phyloP scores from a whole-genome alignment of 345 rosid genomes.

The Salix suchowensis region DNA sequence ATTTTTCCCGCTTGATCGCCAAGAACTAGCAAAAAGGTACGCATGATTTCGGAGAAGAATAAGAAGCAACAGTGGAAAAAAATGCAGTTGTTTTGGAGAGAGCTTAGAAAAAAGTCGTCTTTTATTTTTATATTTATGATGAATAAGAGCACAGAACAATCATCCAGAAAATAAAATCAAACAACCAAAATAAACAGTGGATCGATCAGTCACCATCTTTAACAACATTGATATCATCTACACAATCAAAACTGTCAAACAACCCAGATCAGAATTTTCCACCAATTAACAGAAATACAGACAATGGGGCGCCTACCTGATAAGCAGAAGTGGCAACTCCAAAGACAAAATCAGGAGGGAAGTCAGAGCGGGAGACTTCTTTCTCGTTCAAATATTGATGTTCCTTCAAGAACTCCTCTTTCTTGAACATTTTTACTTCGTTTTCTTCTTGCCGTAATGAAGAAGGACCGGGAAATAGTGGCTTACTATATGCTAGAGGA shows the following conservation, averaged over 20 bases:
- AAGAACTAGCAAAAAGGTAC: not conserved
- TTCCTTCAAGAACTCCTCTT: conserved; percentile 25
- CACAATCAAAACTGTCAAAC: not conserved
- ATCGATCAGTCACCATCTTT: not conserved
- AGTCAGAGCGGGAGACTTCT: conserved; percentile 33
- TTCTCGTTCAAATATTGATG: not conserved
- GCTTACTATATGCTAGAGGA: too few species aligned
- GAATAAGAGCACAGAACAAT: too few species aligned
- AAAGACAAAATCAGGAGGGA: conserved; percentile 50
- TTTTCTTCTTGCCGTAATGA: not conserved
- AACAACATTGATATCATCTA: not conserved
- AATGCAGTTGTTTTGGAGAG: too few species aligned
- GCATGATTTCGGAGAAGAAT: not conserved
- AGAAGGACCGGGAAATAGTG: too few species aligned
- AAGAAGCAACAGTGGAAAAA: too few species aligned
- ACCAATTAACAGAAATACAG: not conserved
- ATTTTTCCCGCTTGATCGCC: too few species aligned
- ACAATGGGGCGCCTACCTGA: conserved; percentile 29
- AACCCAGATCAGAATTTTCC: not conserved
- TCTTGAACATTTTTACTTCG: conserved; percentile 23
- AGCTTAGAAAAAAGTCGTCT: too few species aligned
- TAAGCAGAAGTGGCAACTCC: conserved; percentile 66
- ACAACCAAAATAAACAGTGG: too few species aligned
- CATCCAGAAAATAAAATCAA: too few species aligned
- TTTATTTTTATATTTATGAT: too few species aligned